Conservation (phyloP, 2,329 filamentous ascomycete species). For the Ascocoryne sarcoides region DNA sequence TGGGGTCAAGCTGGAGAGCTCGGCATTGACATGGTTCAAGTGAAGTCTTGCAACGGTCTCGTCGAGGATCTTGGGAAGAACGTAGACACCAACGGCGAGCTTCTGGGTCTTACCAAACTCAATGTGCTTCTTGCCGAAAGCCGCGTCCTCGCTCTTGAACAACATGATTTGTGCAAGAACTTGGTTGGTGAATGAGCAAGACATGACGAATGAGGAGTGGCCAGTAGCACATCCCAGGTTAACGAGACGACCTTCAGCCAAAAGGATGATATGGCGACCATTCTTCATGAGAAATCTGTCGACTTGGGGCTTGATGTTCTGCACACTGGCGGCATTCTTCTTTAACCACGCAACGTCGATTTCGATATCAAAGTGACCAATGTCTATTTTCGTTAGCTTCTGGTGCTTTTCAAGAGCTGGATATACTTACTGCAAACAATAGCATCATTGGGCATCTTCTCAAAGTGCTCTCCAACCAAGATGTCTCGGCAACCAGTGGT, state of each 20-base stretch:
- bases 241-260: slow-evolving; percentile 96
- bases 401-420: slow-evolving; percentile 1
- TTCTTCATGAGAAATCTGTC: slow-evolving; percentile 93
- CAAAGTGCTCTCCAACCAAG: slow-evolving; percentile 83
- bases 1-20: slow-evolving; percentile 76
- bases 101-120: slow-evolving; percentile 92
- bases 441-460: slow-evolving; percentile 92
- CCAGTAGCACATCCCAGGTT: slow-evolving; percentile 99
- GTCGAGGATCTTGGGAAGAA: slow-evolving; percentile 96
- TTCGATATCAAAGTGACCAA: slow-evolving; percentile 99
- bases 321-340: slow-evolving; percentile 83
- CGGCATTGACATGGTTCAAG: slow-evolving; percentile 85
- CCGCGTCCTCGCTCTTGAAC: slow-evolving; percentile 84
- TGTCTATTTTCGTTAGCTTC: slow-evolving; percentile 47
- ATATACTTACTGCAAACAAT: slow-evolving; percentile 82
- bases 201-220: slow-evolving; percentile 99
- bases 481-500: slow-evolving; percentile 99
- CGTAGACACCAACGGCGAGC: slow-evolving; percentile 88
- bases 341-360: slow-evolving; percentile 99
- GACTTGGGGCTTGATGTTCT: slow-evolving; percentile 99
- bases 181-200: slow-evolving; percentile 99
- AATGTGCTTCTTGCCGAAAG: slow-evolving; percentile 86
- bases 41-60: slow-evolving; percentile 97
- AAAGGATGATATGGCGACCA: slow-evolving; percentile 95
- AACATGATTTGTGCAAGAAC: slow-evolving; percentile 98